phyloP scores from a whole-genome alignment of 495 filamentous ascomycete genomes.

The Hypoxylon rickii region DNA sequence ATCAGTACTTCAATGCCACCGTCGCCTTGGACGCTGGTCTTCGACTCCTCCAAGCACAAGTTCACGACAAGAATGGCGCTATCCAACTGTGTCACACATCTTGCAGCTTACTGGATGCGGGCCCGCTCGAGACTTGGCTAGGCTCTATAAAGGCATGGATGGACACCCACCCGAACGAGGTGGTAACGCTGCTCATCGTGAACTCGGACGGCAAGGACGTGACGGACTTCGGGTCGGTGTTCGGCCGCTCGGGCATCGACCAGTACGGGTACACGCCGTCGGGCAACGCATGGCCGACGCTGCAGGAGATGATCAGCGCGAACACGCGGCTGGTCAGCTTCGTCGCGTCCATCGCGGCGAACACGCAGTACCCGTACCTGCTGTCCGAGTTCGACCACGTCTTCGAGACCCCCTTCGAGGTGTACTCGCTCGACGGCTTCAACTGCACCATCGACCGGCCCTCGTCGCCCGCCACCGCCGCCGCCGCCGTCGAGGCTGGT shows the following conservation, averaged over 20 bases:
- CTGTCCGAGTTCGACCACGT: conserved; percentile 70
- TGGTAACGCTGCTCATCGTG: conserved; percentile 71
- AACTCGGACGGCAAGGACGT: conserved; percentile 63
- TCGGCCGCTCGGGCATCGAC: conserved; percentile 58
- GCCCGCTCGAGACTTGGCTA: conserved; percentile 62
- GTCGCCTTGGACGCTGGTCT: conserved; percentile 69
- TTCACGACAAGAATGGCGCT: conserved; percentile 58
- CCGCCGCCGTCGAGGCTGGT: conserved; percentile 49
- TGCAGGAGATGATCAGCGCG: conserved; percentile 61
- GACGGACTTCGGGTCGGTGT: conserved; percentile 56
- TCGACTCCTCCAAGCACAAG: conserved; percentile 71
- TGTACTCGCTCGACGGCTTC: conserved; percentile 54
- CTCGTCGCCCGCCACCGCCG: conserved; percentile 43
- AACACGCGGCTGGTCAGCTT: conserved; percentile 67
- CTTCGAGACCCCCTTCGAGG: conserved; percentile 72
- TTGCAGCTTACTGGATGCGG: conserved; percentile 68
- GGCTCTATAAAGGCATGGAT: conserved; percentile 64
- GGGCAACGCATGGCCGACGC: conserved; percentile 62
- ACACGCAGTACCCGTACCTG: conserved; percentile 61
- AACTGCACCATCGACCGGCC: conserved; percentile 70
- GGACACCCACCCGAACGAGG: conserved; percentile 66
- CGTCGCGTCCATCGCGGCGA: conserved; percentile 59
- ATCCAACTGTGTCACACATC: conserved; percentile 69
- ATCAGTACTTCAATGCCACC: conserved; percentile 70
- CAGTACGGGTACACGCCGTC: conserved; percentile 62